Conservation (phyloP, 1,284 basidiomycete species). For the Malassezia restricta region DNA sequence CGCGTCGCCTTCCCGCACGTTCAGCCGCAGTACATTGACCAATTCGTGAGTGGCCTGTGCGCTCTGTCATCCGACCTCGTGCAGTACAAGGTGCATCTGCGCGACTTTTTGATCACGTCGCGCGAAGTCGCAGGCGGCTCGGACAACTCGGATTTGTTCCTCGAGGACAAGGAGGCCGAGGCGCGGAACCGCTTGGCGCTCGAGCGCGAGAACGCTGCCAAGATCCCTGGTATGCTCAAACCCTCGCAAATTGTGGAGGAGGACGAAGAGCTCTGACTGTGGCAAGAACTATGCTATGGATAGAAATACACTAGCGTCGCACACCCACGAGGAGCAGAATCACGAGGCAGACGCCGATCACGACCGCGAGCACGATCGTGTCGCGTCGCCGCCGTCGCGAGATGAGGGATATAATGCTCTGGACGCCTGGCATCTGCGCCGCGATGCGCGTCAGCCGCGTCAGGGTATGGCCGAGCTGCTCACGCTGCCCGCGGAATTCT, state of each 20-base stretch:
- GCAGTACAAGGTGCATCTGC: constrained; percentile 70
- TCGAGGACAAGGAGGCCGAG: constrained; percentile 91
- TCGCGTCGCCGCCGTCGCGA: constrained; percentile 77
- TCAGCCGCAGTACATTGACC: constrained; percentile 45
- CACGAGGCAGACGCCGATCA: constrained; percentile 73
- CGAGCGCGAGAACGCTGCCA: constrained; percentile 76
- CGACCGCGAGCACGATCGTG: constrained; percentile 71
- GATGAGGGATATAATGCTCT: constrained; percentile 81
- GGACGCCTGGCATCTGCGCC: constrained; percentile 85
- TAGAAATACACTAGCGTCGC: constrained; percentile 12
- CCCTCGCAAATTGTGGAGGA: constrained; percentile 50
- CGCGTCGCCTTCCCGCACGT: constrained; percentile 41
- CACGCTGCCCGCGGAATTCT: constrained; percentile 76
- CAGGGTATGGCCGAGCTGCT: constrained; percentile 64
- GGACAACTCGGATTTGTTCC: constrained; percentile 70
- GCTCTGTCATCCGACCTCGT: constrained; percentile 72
- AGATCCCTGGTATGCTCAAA: constrained; percentile 97
- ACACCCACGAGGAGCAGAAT: constrained; percentile 60
- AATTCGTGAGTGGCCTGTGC: constrained; percentile 60
- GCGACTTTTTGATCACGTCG: constrained; percentile 55
- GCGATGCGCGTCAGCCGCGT: constrained; percentile 57
- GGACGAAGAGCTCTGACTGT: constrained; percentile 39
- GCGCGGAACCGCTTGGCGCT: constrained; percentile 57
- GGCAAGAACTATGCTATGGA: constrained; percentile 19
- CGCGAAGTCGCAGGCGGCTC: constrained; percentile 51